These are phyloP conservation scores for Russula foetens DNA, from an alignment of 768 basidiomycete species.

Conservation along the genomic window DNA sequence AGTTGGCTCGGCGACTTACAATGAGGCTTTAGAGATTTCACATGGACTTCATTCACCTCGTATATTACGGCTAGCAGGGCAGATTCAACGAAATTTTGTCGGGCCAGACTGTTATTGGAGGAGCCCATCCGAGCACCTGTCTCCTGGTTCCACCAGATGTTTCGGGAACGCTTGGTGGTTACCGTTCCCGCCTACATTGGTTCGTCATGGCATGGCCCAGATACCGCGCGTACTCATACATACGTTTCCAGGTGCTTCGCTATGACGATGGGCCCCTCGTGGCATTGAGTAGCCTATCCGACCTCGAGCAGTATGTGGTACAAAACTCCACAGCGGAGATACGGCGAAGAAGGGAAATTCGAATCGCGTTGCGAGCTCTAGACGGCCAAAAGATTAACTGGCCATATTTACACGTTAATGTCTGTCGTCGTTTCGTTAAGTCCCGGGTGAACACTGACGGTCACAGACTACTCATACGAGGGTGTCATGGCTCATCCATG, in stretches of 20 bases:
- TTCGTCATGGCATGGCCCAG: conserved; percentile 26
- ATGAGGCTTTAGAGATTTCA: conserved; percentile 39
- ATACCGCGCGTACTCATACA: neutral
- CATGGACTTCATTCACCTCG: conserved; percentile 41
- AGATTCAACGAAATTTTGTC: conserved; percentile 47
- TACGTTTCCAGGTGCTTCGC: conserved; percentile 44
- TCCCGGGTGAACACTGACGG: neutral
- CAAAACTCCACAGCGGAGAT: conserved; percentile 53
- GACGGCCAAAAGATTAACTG: conserved; percentile 54
- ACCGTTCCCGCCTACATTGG: conserved; percentile 68
- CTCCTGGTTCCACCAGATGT: conserved; percentile 36
- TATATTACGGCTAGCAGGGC: conserved; percentile 39
- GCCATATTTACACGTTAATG: conserved; percentile 55
- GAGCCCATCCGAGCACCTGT: conserved; percentile 25
- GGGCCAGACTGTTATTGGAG: conserved; percentile 75
- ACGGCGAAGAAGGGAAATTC: conserved; percentile 43
- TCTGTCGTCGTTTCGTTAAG: conserved; percentile 23
- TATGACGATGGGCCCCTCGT: conserved; percentile 54
- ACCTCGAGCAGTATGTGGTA: conserved; percentile 49
- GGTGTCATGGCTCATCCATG: conserved; percentile 37
- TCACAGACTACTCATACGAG: conserved; percentile 41
- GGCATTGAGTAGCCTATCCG: conserved; percentile 37
- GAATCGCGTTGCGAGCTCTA: conserved; percentile 55
- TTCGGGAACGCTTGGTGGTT: conserved; percentile 80
- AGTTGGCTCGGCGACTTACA: conserved; percentile 50